A percentile compares a stretch with the other conserved stretches of the same genome.
Evolutionary conservation across 1,284 basidiomycete species (phyloP).

Genomic region (Polyporus tsugae): DNA sequence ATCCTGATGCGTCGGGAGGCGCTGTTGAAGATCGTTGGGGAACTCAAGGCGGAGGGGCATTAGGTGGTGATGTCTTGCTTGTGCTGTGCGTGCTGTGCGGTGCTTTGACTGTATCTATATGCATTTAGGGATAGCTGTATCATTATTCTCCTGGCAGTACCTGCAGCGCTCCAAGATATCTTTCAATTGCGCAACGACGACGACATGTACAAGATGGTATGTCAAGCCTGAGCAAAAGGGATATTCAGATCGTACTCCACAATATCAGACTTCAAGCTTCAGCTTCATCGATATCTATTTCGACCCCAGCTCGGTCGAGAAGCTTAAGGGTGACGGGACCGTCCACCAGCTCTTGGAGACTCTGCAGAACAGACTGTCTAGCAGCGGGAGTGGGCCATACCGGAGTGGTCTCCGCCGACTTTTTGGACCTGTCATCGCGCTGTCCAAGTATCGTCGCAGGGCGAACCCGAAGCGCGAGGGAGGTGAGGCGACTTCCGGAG

Average conservation of each 20-base stretch:
- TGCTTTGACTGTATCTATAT: conserved; percentile 4
- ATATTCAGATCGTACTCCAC: too few species aligned
- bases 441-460: neutral
- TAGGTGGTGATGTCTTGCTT: neutral
- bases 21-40: conserved; percentile 46
- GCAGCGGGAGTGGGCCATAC: neutral
- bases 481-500: neutral
- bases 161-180: neutral
- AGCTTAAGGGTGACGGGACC: neutral
- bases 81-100: too few species aligned
- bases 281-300: neutral
- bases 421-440: neutral
- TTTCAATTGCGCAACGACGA: neutral
- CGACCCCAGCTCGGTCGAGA: neutral
- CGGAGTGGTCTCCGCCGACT: too few species aligned
- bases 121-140: neutral
- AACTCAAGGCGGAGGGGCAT: conserved; percentile 36
- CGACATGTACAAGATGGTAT: neutral
- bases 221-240: neutral
- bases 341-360: neutral
- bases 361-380: neutral
- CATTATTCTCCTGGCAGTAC: neutral
- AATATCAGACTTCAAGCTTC: neutral
- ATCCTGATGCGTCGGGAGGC: conserved; percentile 83
- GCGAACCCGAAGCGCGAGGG: neutral